Conservation (phyloP, 2,329 filamentous ascomycete genomes). For the Neoarthrinium moseri region DNA sequence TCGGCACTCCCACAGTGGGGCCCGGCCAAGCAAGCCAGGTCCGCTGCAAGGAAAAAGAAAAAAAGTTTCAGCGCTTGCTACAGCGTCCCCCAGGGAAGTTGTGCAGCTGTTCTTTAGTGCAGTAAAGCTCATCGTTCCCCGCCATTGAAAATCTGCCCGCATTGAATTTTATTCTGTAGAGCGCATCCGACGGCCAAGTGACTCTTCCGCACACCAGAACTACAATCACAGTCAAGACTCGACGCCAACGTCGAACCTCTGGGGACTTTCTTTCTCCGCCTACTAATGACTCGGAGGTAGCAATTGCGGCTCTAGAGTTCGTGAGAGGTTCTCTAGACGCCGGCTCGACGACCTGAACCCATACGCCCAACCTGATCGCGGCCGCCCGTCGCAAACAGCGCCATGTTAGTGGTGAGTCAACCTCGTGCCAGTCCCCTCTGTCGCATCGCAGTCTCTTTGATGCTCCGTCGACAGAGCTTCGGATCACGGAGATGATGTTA, state of each 20-base stretch:
- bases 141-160: slow-evolving; percentile 9
- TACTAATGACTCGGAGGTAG: slow-evolving; percentile 67
- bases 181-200: slow-evolving; percentile 13
- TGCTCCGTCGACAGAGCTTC: too few species aligned
- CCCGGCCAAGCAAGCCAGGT: too few species aligned
- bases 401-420: slow-evolving; percentile 32
- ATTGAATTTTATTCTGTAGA: slow-evolving; percentile 4
- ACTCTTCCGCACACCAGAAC: slow-evolving; percentile 24
- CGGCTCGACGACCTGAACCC: slow-evolving; percentile 40
- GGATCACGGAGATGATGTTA: too few species aligned
- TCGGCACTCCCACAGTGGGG: too few species aligned
- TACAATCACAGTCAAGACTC: slow-evolving; percentile 17
- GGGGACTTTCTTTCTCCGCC: slow-evolving; percentile 1
- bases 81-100: too few species aligned
- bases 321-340: slow-evolving; percentile 75
- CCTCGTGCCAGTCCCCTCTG: too few species aligned
- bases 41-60: background rate
- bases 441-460: too few species aligned
- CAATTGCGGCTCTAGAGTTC: slow-evolving; percentile 73
- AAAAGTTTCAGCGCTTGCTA: too few species aligned
- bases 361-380: slow-evolving; percentile 1
- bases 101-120: too few species aligned
- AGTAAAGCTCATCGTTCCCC: too few species aligned
- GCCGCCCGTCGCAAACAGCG: slow-evolving; percentile 11
- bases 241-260: slow-evolving; percentile 1